Evolutionary conservation across 352 stramenopile species (phyloP).

Genomic region (Globisporangium lucens): DNA sequence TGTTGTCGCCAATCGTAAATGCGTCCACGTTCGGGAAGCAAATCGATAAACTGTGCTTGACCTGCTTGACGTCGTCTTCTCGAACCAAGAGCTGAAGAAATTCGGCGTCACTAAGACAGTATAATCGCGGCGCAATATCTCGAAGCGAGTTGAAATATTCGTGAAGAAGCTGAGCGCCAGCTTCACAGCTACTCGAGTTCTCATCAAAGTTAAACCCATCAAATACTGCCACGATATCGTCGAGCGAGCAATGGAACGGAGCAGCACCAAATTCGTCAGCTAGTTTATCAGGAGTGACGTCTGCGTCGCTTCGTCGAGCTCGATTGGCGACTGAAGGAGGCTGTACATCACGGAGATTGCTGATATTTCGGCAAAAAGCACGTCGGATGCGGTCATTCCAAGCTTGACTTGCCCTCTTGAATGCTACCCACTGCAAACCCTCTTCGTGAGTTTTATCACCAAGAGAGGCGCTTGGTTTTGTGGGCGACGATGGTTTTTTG

Average conservation of each 20-base stretch:
- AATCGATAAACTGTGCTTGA: conserved; percentile 24
- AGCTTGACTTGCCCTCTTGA: conserved; percentile 9
- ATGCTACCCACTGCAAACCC: conserved; percentile 15
- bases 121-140: conserved; percentile 38
- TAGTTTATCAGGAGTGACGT: not conserved
- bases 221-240: conserved; percentile 42
- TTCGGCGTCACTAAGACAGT: conserved; percentile 32
- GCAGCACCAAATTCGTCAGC: conserved; percentile 18
- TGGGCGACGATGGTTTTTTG: not conserved
- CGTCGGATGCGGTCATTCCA: conserved; percentile 16
- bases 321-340: not conserved
- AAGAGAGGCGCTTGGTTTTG: conserved; percentile 16
- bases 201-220: conserved; percentile 56
- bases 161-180: conserved; percentile 32
- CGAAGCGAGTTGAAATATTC: conserved; percentile 38
- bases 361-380: conserved; percentile 8
- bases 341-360: not conserved
- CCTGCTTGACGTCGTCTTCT: conserved; percentile 34
- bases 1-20: conserved; percentile 24
- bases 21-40: conserved; percentile 39
- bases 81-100: conserved; percentile 39
- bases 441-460: conserved; percentile 15
- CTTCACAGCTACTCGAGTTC: conserved; percentile 33
- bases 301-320: not conserved
- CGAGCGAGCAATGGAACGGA: conserved; percentile 25